Base-by-base conservation (phyloP, 2,329 filamentous ascomycete species). In the Thelonectria discophora region DNA sequence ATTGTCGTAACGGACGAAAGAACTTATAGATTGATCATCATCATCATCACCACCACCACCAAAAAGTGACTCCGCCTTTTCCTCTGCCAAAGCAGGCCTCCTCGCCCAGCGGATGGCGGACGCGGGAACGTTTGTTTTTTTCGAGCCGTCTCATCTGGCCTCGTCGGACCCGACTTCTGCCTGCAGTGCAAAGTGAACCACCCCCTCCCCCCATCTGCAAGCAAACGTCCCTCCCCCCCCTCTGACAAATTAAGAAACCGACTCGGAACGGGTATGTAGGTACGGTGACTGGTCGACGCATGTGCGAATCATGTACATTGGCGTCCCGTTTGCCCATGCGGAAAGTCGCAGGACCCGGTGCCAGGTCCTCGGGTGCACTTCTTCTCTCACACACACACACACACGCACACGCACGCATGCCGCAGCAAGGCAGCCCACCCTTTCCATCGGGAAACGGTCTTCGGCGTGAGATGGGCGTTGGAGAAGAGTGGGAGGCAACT, bases 61-160 rank as follows among this genome's bases (percentile, higher is more conserved):
- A 37, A 34, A 21, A 27, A 12, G 50, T 12, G 43, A 60, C 58
- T 60, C 58, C 58, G 58, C 58, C 58, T 51, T 60, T 60, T 60
- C 37, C 58, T 27, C 52, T 27, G 51, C 58, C 27, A 60, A 55
- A 60, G 12, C 37, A 24, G 17, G 17, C 30, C 15, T 30, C n/a
- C 20, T 32, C 34, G 51, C 58, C 46, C 39, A 27, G 58, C 51
- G 47, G 51, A 34, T 9, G 48, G 58, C 58, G 58, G 58, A 46
- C 24, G 24, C 4, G 24, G 24, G 24, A 24, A 24, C 24, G 24
- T 24, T 24, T 24, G 24, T 24, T 24, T n/a, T n/a, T n/a, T n/a
- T n/a, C n/a, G 24, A 24, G 24, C 24, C 24, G 24, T 24, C n/a
- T n/a, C n/a, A n/a, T n/a, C n/a, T n/a, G n/a, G n/a, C n/a, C 24